Percentiles rank a stretch among this genome's conserved stretches.
phyloP scores from a whole-genome alignment of 1,284 basidiomycete genomes.

The Phylloboletellus chloephorus region DNA sequence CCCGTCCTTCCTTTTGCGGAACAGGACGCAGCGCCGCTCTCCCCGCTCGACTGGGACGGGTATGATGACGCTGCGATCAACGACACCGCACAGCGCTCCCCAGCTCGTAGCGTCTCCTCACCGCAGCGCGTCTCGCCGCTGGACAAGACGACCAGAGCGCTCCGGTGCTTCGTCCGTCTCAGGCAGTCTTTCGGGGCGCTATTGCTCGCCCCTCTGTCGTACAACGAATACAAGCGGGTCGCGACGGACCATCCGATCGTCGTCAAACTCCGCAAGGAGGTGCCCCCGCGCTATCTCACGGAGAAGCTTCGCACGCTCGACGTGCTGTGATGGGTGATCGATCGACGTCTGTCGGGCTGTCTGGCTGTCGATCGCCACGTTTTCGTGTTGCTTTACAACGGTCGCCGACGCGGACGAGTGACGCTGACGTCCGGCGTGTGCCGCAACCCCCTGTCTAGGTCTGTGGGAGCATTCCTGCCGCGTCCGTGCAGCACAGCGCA shows the following conservation, averaged over 20 bases:
- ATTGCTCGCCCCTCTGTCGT: constrained; percentile 12
- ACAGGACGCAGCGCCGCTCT: not conserved
- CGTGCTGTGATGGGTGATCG: too few relatives aligned
- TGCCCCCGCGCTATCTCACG: constrained; percentile 8
- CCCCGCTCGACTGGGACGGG: not conserved
- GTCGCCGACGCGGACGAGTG: too few relatives aligned
- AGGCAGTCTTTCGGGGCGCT: constrained; percentile 21
- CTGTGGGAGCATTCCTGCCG: too few relatives aligned
- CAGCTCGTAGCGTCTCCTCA: not conserved
- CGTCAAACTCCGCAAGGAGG: constrained; percentile 12
- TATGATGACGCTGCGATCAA: constrained; percentile 17
- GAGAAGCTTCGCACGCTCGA: constrained; percentile 20
- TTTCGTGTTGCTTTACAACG: too few relatives aligned
- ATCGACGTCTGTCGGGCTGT: too few relatives aligned
- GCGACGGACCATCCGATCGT: constrained; percentile 18
- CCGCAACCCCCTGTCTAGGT: too few relatives aligned
- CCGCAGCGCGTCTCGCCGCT: constrained; percentile 14
- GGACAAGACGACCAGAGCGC: constrained; percentile 17
- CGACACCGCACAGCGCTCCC: constrained; percentile 8
- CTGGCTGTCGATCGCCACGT: too few relatives aligned
- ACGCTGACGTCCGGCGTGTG: too few relatives aligned
- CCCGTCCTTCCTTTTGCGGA: constrained; percentile 11
- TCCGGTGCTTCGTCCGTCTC: constrained; percentile 17
- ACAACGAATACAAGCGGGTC: constrained; percentile 16
- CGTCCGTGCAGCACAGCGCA: too few relatives aligned